Percentiles rank a stretch among this genome's conserved stretches.
Evolutionary conservation across 1,139 yeast species (phyloP).

Genomic region (Yamadazyma jaroonii): DNA sequence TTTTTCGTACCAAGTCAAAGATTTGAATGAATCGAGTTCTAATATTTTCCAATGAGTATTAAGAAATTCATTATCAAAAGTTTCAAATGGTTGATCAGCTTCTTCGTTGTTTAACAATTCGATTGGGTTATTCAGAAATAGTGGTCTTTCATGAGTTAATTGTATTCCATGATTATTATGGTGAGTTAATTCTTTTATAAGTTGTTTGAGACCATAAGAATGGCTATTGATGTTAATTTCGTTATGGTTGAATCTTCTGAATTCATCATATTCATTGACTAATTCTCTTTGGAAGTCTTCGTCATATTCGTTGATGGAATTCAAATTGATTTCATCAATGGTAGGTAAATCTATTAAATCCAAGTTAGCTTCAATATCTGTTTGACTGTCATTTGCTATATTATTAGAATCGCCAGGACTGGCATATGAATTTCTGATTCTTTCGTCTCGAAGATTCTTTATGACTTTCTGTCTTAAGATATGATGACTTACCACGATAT

Average conservation of each 20-base stretch:
- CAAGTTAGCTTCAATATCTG: conserved; percentile 3
- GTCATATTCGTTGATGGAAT: conserved; percentile 22
- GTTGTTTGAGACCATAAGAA: conserved; percentile 32
- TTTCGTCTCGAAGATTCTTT: conserved; percentile 21
- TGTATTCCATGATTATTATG: conserved; percentile 18
- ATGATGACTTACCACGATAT: conserved; percentile 35
- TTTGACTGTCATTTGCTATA: conserved; percentile 2
- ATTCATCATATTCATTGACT: conserved; percentile 15
- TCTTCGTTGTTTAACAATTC: conserved; percentile 1
- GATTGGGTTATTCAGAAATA: conserved; percentile 6
- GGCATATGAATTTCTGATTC: conserved; percentile 28
- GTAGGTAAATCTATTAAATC: conserved; percentile 24
- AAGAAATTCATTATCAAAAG: not conserved
- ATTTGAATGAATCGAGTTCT: not conserved
- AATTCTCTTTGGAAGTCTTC: conserved; percentile 15
- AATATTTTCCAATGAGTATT: not conserved
- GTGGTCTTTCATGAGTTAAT: conserved; percentile 8
- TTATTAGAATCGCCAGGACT: not conserved
- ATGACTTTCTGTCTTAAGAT: conserved; percentile 19
- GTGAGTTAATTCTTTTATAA: conserved; percentile 31
- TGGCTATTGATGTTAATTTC: conserved; percentile 19
- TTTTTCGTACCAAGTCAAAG: conserved; percentile 1
- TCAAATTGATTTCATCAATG: conserved; percentile 26
- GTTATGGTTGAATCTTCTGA: conserved; percentile 12
- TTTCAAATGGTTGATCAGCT: not conserved